These are phyloP conservation scores for Tylopilus orsonianus DNA, from an alignment of 1,284 basidiomycete species.

Conservation along the genomic window DNA sequence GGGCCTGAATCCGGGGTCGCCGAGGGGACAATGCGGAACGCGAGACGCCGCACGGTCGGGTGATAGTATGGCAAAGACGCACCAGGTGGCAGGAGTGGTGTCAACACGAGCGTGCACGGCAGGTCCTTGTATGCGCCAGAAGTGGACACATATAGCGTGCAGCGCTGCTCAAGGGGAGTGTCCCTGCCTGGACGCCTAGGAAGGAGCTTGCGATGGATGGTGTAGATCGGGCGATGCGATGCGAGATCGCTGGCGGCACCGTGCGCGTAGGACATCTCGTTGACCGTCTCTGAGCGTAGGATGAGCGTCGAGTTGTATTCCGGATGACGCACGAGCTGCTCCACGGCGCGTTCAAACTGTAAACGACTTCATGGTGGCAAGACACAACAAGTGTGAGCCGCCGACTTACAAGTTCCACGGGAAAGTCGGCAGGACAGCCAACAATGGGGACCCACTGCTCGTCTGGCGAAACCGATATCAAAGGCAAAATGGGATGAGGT, in stretches of 20 bases:
- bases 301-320: conserved; percentile 85
- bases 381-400: not conserved
- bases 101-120: conserved; percentile 56
- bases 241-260: conserved; percentile 36
- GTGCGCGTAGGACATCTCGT: conserved; percentile 39
- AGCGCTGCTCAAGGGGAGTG: conserved; percentile 67
- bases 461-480: conserved; percentile 9
- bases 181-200: conserved; percentile 75
- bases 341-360: conserved; percentile 65
- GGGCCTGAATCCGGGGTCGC: too few relatives aligned
- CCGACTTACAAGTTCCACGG: conserved; percentile 40
- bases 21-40: conserved; percentile 60
- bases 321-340: conserved; percentile 72
- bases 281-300: conserved; percentile 67
- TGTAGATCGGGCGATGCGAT: conserved; percentile 41
- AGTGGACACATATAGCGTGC: conserved; percentile 55
- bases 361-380: not conserved
- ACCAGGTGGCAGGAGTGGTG: conserved; percentile 51
- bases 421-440: conserved; percentile 42
- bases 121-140: conserved; percentile 18
- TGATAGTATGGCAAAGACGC: conserved; percentile 74
- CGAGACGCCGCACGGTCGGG: conserved; percentile 69
- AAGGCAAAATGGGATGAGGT: not conserved
- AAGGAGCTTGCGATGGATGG: conserved; percentile 62
- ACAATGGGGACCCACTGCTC: conserved; percentile 39